A percentile compares a stretch with the other conserved stretches of the same genome.
Evolutionary conservation across 495 filamentous ascomycete genomes (phyloP).

Genomic region (Podospora bellae-mahoneyi): DNA sequence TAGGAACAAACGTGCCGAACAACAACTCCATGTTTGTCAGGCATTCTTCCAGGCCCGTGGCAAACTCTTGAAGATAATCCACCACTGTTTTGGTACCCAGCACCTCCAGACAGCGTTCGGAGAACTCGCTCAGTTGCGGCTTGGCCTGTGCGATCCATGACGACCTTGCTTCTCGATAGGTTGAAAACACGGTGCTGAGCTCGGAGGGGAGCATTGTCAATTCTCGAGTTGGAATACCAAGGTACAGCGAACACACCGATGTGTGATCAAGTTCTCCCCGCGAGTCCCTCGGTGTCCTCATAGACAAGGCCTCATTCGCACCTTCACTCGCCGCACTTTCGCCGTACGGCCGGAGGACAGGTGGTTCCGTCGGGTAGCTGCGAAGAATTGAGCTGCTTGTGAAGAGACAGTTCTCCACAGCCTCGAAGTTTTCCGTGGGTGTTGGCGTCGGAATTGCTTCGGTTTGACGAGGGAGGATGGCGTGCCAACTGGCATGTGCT

Average conservation of each 20-base stretch:
- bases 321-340: not conserved
- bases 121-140: not conserved
- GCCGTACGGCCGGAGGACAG: not conserved
- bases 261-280: not conserved
- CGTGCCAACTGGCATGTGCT: not conserved
- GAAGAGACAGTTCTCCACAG: not conserved
- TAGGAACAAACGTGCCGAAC: not conserved
- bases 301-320: not conserved
- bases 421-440: not conserved
- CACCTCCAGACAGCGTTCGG: not conserved
- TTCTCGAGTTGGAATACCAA: not conserved
- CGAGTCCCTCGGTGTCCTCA: too few species aligned
- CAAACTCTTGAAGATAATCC: not conserved
- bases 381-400: not conserved
- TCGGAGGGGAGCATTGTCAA: not conserved
- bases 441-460: not conserved
- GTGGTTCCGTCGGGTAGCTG: not conserved
- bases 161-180: not conserved
- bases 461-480: not conserved
- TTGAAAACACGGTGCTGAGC: not conserved
- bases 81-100: not conserved
- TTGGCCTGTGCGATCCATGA: not conserved
- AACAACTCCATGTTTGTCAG: not conserved
- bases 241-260: not conserved
- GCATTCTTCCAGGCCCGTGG: not conserved